Conservation (phyloP, 768 basidiomycete species). For the Mycena olivaceomarginata region DNA sequence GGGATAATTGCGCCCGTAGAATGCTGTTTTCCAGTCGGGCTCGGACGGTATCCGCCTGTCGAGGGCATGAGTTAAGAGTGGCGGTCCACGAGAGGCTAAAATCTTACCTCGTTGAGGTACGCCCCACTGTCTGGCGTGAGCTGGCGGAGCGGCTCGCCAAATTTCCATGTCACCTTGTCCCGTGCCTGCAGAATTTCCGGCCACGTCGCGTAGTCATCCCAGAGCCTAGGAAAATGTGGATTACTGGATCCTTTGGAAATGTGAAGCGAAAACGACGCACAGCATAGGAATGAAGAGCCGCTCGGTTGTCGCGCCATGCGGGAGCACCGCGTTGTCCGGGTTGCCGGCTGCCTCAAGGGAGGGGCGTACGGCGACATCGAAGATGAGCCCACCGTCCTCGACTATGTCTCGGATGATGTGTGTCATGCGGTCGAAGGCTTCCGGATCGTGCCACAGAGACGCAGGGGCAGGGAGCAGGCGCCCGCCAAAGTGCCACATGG, state of each 20-base stretch:
- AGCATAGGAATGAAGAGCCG: constrained; percentile 34
- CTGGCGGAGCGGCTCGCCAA: constrained; percentile 31
- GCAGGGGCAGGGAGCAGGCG: constrained; percentile 18
- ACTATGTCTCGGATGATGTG: constrained; percentile 19
- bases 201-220: constrained; percentile 42
- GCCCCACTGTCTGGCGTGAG: constrained; percentile 43
- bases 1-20: constrained; percentile 43
- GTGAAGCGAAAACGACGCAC: background rate
- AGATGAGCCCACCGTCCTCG: constrained; percentile 14
- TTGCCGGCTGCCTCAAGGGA: constrained; percentile 11
- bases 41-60: constrained; percentile 44
- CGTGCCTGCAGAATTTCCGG: constrained; percentile 33
- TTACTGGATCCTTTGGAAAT: background rate
- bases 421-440: constrained; percentile 12
- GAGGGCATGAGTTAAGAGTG: background rate
- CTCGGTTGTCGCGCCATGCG: constrained; percentile 41
- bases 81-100: background rate
- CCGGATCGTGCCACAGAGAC: constrained; percentile 4
- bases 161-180: constrained; percentile 27
- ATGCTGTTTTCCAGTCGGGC: constrained; percentile 43
- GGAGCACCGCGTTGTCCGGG: constrained; percentile 43
- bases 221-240: constrained; percentile 19
- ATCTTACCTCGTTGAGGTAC: constrained; percentile 44
- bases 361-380: constrained; percentile 24
- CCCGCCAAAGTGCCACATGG: constrained; percentile 26